phyloP scores from a whole-genome alignment of 2,329 filamentous ascomycete species.

The Penicillium sp. region DNA sequence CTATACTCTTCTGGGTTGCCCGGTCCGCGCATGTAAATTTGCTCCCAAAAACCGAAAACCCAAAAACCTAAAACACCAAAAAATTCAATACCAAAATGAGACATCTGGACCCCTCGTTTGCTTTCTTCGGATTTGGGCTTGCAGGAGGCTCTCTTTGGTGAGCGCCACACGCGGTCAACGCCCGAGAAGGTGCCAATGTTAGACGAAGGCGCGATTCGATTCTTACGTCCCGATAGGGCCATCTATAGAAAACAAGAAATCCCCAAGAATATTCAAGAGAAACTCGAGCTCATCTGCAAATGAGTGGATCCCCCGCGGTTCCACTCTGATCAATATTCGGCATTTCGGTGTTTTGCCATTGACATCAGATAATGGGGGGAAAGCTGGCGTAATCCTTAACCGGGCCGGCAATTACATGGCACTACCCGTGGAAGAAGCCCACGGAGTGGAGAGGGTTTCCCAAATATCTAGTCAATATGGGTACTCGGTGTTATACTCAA shows the following conservation, averaged over 20 bases:
- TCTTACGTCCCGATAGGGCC: background rate
- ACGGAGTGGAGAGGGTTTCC: slow-evolving; percentile 6
- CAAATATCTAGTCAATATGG: background rate
- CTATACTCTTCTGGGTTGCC: slow-evolving; percentile 21
- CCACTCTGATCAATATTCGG: slow-evolving; percentile 11
- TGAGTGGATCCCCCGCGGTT: background rate
- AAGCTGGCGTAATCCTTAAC: slow-evolving; percentile 4
- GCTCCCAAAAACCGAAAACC: slow-evolving; percentile 1
- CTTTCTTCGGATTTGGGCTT: slow-evolving; percentile 2
- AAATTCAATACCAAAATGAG: background rate
- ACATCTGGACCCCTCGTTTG: slow-evolving; percentile 7
- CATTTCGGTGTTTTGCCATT: slow-evolving; percentile 4
- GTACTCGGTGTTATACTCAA: background rate
- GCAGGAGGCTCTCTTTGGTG: slow-evolving; percentile 9
- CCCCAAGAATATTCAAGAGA: background rate
- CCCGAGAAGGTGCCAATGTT: background rate
- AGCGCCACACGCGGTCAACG: slow-evolving; percentile 5
- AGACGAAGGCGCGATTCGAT: background rate
- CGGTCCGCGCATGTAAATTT: slow-evolving; percentile 9
- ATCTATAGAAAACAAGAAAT: background rate
- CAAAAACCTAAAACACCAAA: background rate
- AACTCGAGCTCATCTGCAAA: background rate
- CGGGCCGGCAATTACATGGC: slow-evolving; percentile 13
- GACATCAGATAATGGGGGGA: background rate
- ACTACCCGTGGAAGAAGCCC: slow-evolving; percentile 8